phyloP scores from a whole-genome alignment of 75 land plant species.

The Selaginella moellendorffii region DNA sequence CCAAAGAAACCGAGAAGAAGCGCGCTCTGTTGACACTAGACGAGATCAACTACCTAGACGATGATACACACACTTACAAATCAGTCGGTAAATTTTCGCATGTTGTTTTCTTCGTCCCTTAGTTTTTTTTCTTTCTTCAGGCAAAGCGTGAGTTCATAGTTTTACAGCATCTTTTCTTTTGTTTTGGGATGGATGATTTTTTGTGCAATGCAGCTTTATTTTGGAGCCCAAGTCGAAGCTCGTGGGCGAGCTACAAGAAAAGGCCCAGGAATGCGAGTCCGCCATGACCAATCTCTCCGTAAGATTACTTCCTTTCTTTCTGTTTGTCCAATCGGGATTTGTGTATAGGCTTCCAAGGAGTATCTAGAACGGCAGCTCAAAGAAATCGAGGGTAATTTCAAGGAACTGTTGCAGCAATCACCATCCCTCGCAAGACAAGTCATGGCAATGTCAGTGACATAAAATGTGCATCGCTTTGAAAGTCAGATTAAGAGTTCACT shows the following conservation, averaged over 20 bases:
- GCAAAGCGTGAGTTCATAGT: slow-evolving; percentile 65
- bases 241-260: slow-evolving; percentile 65
- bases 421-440: slow-evolving; percentile 87
- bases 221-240: slow-evolving; percentile 65
- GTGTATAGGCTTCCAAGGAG: slow-evolving; percentile 64
- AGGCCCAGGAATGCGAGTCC: slow-evolving; percentile 62
- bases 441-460: slow-evolving; percentile 71
- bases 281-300: slow-evolving; percentile 61
- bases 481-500: no score
- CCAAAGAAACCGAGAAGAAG: slow-evolving; percentile 67
- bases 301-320: not conserved
- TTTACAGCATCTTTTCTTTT: no score
- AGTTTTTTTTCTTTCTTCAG: slow-evolving; percentile 33
- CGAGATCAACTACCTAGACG: slow-evolving; percentile 49
- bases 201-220: slow-evolving; percentile 51
- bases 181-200: slow-evolving; percentile 3
- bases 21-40: slow-evolving; percentile 58
- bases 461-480: no score
- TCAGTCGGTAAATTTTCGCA: slow-evolving; percentile 48
- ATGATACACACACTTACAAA: slow-evolving; percentile 80
- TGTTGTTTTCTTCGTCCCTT: not conserved
- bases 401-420: slow-evolving; percentile 75
- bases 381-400: slow-evolving; percentile 81
- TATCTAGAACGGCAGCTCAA: slow-evolving; percentile 83
- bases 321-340: not conserved